A percentile compares a stretch with the other conserved stretches of the same genome.
These are phyloP conservation scores for Deuterostichococcus epilithicus DNA, from an alignment of 139 green algal genomes.

Conservation along the genomic window DNA sequence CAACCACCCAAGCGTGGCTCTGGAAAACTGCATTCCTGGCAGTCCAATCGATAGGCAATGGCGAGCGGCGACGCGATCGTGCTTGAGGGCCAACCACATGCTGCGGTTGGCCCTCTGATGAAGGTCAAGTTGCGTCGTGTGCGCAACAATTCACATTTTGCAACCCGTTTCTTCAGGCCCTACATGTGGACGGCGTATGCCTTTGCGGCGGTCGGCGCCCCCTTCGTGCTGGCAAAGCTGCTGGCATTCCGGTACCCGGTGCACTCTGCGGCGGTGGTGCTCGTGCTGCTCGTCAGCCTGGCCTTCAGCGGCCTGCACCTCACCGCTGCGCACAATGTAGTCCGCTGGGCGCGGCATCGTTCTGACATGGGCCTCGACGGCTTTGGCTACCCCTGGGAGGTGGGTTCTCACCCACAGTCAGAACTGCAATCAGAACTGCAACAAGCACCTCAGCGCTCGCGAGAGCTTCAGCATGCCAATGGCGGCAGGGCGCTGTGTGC, in stretches of 20 bases:
- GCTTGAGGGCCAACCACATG: background rate
- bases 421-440: too few relatives aligned
- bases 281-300: slow-evolving; percentile 38
- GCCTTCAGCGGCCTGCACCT: slow-evolving; percentile 38
- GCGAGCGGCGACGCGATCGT: background rate
- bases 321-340: slow-evolving; percentile 28
- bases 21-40: background rate
- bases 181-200: slow-evolving; percentile 52
- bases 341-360: slow-evolving; percentile 49
- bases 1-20: background rate
- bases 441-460: background rate
- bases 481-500: too few relatives aligned
- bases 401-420: too few relatives aligned
- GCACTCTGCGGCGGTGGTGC: slow-evolving; percentile 10
- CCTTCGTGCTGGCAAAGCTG: slow-evolving; percentile 43
- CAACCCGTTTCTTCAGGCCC: slow-evolving; percentile 25
- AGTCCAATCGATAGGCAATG: background rate
- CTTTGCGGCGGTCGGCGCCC: slow-evolving; percentile 27
- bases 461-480: too few relatives aligned
- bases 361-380: slow-evolving; percentile 58
- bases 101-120: background rate
- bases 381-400: slow-evolving; percentile 55
- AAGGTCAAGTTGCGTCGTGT: background rate
- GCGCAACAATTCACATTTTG: background rate
- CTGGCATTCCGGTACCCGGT: slow-evolving; percentile 29